Evolutionary conservation across 371 early-diverging fungal species (phyloP).

Genomic region (Coemansia sp.): DNA sequence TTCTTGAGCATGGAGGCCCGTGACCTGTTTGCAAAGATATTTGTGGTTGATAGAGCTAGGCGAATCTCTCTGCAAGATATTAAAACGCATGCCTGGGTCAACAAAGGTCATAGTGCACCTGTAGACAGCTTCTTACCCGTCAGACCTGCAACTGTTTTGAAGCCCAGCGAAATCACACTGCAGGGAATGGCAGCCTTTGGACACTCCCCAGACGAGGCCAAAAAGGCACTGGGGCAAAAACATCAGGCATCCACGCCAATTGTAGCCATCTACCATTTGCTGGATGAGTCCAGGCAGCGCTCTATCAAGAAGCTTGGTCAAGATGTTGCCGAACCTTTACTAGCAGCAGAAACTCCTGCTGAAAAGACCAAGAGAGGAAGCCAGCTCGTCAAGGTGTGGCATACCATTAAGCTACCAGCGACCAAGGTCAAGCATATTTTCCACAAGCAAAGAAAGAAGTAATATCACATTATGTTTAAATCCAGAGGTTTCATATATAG

Average conservation of each 20-base stretch:
- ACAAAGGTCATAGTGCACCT: too few relatives aligned
- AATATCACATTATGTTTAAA: background rate
- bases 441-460: background rate
- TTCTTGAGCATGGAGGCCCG: too few relatives aligned
- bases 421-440: conserved; percentile 5
- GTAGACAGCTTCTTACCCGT: background rate
- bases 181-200: background rate
- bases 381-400: conserved; percentile 8
- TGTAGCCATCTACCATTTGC: conserved; percentile 4
- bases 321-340: background rate
- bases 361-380: background rate
- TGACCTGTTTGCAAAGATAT: too few relatives aligned
- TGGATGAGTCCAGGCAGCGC: conserved; percentile 4
- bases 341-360: background rate
- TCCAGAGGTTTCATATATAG: background rate
- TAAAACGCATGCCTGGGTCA: too few relatives aligned
- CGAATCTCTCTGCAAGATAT: too few relatives aligned
- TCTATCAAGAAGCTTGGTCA: background rate
- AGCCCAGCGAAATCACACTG: conserved; percentile 1
- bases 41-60: too few relatives aligned
- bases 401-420: conserved; percentile 5
- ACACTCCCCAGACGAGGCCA: background rate
- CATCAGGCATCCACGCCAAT: conserved; percentile 1
- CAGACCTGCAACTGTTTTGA: background rate
- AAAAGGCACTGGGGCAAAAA: background rate